A percentile compares a stretch with the other conserved stretches of the same genome.
phyloP scores from a whole-genome alignment of 257 asterid genomes.

The Anisodus acutangulus region DNA sequence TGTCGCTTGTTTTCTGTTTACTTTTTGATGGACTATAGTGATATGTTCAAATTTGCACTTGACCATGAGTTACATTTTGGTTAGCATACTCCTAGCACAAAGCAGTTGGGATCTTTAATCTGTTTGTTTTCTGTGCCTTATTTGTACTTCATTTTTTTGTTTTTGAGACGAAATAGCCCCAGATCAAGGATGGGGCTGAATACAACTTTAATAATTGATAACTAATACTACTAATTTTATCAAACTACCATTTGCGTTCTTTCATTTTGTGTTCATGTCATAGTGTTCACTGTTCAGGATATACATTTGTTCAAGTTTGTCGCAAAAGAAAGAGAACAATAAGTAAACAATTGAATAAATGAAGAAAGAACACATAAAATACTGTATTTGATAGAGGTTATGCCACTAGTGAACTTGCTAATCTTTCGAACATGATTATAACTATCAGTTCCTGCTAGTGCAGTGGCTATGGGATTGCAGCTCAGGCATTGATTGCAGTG shows the following conservation, averaged over 20 bases:
- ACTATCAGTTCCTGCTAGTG: slow-evolving; percentile 34
- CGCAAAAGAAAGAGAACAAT: slow-evolving; percentile 4
- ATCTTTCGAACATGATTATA: slow-evolving; percentile 3
- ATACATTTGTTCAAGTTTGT: not conserved
- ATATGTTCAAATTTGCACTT: not conserved
- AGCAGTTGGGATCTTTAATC: slow-evolving; percentile 19
- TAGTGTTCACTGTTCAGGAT: slow-evolving; percentile 27
- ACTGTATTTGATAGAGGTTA: not conserved
- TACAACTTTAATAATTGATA: not conserved
- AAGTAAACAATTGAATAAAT: not conserved
- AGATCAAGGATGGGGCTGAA: slow-evolving; percentile 18
- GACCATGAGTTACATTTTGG: not conserved
- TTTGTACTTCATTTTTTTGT: not conserved
- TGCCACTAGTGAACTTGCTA: slow-evolving; percentile 14
- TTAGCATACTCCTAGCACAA: slow-evolving; percentile 17
- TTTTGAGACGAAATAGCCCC: slow-evolving; percentile 7
- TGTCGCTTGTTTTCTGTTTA: not conserved
- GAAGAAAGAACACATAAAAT: not conserved
- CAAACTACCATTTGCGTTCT: not conserved
- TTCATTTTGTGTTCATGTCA: not conserved
- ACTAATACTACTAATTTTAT: not conserved
- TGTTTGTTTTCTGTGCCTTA: not conserved
- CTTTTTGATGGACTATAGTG: not conserved
- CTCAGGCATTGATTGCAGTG: slow-evolving; percentile 86
- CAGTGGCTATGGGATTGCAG: slow-evolving; percentile 98